Percentiles rank a stretch among this genome's conserved stretches.
These are phyloP conservation scores for Grigorovia transvaalensis DNA, from an alignment of 805 yeast species.

Conservation along the genomic window DNA sequence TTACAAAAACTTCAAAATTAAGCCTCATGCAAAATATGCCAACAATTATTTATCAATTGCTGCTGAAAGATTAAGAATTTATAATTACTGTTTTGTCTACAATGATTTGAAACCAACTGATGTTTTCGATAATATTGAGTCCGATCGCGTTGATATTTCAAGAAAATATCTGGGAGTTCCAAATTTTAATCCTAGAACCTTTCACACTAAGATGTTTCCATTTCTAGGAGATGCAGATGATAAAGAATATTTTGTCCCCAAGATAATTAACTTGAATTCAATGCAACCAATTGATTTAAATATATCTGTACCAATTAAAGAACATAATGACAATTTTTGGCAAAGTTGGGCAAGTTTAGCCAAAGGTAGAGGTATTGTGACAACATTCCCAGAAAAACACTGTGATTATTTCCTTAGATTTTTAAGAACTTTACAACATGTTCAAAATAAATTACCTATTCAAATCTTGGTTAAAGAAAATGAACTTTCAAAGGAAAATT, in stretches of 20 bases:
- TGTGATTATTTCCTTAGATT: constrained; percentile 13
- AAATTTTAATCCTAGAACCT: background rate
- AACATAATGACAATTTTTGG: constrained; percentile 17
- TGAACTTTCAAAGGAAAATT: constrained; percentile 13
- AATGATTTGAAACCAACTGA: constrained; percentile 1
- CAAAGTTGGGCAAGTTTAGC: constrained; percentile 16
- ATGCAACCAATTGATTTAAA: background rate
- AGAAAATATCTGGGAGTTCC: background rate
- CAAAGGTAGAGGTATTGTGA: constrained; percentile 20
- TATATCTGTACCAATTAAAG: background rate
- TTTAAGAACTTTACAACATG: constrained; percentile 14
- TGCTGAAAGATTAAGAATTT: constrained; percentile 22
- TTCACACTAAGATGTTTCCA: constrained; percentile 8
- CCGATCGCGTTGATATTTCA: background rate
- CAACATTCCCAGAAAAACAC: constrained; percentile 17
- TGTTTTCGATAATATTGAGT: background rate
- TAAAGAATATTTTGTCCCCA: background rate
- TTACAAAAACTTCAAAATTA: background rate
- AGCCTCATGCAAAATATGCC: background rate
- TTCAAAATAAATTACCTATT: constrained; percentile 20
- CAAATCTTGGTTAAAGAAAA: constrained; percentile 22
- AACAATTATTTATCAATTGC: background rate
- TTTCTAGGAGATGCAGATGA: background rate
- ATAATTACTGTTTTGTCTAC: constrained; percentile 20
- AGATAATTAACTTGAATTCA: background rate